These are phyloP conservation scores for Picochlorum sp. DNA, from an alignment of 139 green algal species.

Conservation along the genomic window DNA sequence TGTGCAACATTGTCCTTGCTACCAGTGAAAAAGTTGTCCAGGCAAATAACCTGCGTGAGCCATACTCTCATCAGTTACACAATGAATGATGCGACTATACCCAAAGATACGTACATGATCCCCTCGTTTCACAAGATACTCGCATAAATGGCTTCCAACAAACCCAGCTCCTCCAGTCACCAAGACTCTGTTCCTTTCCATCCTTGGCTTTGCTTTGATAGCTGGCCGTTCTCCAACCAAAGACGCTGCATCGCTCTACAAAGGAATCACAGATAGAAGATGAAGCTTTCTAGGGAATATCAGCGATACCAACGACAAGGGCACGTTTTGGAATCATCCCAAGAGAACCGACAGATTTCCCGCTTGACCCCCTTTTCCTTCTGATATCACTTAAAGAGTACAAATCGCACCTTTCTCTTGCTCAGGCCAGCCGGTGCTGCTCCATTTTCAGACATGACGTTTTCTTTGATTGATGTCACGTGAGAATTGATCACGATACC, in stretches of 20 bases:
- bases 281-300: background rate
- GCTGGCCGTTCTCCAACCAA: conserved; percentile 17
- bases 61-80: no score
- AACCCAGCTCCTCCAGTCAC: conserved; percentile 96
- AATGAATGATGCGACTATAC: conserved; percentile 30
- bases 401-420: no score
- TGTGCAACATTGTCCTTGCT: conserved; percentile 91
- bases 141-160: conserved; percentile 91
- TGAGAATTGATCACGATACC: no score
- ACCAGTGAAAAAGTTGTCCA: conserved; percentile 99
- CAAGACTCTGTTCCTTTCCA: conserved; percentile 73
- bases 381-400: no score
- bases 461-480: no score
- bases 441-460: no score
- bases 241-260: conserved; percentile 9
- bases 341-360: no score
- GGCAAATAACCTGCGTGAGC: conserved; percentile 70
- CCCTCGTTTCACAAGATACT: conserved; percentile 77
- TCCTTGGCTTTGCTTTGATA: conserved; percentile 79
- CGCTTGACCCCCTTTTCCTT: no score
- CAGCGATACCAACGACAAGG: no score
- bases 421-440: no score
- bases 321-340: no score
- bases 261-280: background rate
- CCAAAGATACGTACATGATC: conserved; percentile 43